Percentiles rank a stretch among this genome's conserved stretches.
These are phyloP conservation scores for Osmanthus fragrans DNA, from an alignment of 257 asterid species.

Conservation along the genomic window DNA sequence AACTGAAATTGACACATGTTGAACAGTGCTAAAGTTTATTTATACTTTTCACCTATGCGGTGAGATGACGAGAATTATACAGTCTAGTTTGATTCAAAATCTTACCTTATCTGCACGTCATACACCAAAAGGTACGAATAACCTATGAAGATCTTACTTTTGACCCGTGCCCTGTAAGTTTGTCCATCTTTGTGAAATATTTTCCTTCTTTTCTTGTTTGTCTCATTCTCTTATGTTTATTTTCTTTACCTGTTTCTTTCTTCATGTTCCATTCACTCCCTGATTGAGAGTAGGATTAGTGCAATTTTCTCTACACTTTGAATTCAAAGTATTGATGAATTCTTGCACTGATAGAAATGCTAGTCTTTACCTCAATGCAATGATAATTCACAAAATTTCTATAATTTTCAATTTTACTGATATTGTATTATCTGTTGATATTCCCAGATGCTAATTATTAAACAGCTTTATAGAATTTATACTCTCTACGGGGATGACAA, in stretches of 20 bases:
- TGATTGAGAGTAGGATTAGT: neutral
- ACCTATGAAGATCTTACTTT: conserved; percentile 71
- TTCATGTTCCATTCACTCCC: neutral
- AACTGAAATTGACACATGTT: neutral
- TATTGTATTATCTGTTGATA: conserved; percentile 11
- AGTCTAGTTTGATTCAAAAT: conserved; percentile 7
- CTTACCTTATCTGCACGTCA: conserved; percentile 48
- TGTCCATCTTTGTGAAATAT: neutral
- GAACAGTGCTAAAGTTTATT: conserved; percentile 1
- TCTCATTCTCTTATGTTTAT: neutral
- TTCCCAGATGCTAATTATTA: conserved; percentile 63
- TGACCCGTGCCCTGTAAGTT: conserved; percentile 76
- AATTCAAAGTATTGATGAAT: neutral
- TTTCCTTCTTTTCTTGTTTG: neutral
- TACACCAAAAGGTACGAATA: conserved; percentile 65
- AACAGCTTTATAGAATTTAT: conserved; percentile 72
- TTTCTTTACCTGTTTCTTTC: neutral
- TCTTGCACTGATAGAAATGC: neutral
- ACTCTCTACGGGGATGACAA: conserved; percentile 57
- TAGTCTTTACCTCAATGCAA: neutral
- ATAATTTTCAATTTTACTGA: neutral
- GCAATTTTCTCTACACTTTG: neutral
- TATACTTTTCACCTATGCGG: conserved; percentile 1
- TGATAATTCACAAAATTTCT: neutral
- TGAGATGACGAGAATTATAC: neutral